Conservation (phyloP, 2,329 filamentous ascomycete species). For the Sporothrix humicola region DNA sequence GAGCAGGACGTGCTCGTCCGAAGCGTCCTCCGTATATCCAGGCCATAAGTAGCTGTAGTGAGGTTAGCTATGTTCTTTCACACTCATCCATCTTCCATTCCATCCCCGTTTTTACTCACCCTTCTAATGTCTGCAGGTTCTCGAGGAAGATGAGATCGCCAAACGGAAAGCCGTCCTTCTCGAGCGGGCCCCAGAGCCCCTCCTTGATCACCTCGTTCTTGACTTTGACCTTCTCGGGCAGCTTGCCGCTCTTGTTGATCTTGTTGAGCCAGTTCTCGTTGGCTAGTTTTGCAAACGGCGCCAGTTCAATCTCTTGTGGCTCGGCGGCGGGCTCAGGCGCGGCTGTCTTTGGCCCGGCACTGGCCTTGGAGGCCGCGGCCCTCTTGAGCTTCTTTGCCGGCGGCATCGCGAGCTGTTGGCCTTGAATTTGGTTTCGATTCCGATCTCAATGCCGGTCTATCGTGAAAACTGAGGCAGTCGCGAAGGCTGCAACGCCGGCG, state of each 20-base stretch:
- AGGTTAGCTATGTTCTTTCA: neutral
- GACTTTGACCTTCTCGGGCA: conserved; percentile 69
- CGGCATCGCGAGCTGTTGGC: conserved; percentile 52
- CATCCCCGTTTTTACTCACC: conserved; percentile 52
- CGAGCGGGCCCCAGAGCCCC: conserved; percentile 86
- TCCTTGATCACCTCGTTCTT: conserved; percentile 85
- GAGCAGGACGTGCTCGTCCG: conserved; percentile 88
- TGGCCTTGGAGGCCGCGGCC: conserved; percentile 52
- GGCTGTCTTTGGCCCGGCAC: conserved; percentile 48
- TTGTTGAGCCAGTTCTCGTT: conserved; percentile 78
- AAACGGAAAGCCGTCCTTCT: conserved; percentile 78
- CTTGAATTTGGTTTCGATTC: no score
- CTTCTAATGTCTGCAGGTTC: conserved; percentile 87
- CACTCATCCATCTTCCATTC: neutral
- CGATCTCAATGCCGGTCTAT: neutral
- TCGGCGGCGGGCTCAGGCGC: conserved; percentile 70
- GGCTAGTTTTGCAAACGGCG: conserved; percentile 74
- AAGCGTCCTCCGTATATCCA: conserved; percentile 83
- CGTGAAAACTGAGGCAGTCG: no score
- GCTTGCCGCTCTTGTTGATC: conserved; percentile 55
- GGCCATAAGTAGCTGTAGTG: conserved; percentile 84
- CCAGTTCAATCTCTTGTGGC: conserved; percentile 67
- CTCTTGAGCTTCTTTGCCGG: conserved; percentile 65
- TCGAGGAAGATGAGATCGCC: conserved; percentile 82
- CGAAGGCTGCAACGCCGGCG: conserved; percentile 4